Evolutionary conservation across 2,329 filamentous ascomycete genomes (phyloP).

Genomic region (Stachybotrys chlorohalonatus): DNA sequence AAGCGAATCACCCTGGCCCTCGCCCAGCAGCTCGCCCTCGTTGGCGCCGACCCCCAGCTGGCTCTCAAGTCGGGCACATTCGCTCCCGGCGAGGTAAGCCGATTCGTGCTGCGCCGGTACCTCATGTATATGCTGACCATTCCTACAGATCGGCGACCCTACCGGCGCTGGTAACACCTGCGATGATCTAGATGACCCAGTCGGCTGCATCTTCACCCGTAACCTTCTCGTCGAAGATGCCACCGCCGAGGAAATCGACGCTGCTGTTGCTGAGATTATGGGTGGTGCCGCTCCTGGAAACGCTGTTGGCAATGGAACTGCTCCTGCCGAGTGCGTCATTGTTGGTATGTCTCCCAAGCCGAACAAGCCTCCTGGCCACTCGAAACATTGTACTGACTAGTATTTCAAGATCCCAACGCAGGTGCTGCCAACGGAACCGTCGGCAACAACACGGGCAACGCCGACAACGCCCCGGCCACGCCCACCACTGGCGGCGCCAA

Average conservation of each 20-base stretch:
- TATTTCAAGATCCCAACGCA: not conserved
- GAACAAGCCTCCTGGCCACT: not conserved
- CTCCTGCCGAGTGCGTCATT: not conserved
- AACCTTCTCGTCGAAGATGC: conserved; percentile 45
- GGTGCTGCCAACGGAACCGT: conserved; percentile 6
- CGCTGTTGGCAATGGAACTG: conserved; percentile 5
- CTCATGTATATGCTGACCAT: not conserved
- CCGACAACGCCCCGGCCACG: not conserved
- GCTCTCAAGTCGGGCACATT: conserved; percentile 57
- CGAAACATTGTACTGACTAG: not conserved
- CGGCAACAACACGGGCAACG: not conserved
- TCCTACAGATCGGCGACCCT: conserved; percentile 1
- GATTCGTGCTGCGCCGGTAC: no score
- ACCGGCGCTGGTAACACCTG: conserved; percentile 30
- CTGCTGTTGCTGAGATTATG: conserved; percentile 31
- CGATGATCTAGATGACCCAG: conserved; percentile 33
- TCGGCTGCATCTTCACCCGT: conserved; percentile 46
- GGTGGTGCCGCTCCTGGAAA: conserved; percentile 3
- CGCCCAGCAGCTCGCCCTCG: conserved; percentile 47
- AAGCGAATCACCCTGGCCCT: conserved; percentile 51
- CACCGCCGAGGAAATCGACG: conserved; percentile 38
- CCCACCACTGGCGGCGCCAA: conserved; percentile 14
- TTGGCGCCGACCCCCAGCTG: conserved; percentile 53
- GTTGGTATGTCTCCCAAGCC: not conserved
- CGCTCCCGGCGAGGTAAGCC: conserved; percentile 44